Evolutionary conservation across 768 basidiomycete species (phyloP).

Genomic region (Gymnopilus junonius): DNA sequence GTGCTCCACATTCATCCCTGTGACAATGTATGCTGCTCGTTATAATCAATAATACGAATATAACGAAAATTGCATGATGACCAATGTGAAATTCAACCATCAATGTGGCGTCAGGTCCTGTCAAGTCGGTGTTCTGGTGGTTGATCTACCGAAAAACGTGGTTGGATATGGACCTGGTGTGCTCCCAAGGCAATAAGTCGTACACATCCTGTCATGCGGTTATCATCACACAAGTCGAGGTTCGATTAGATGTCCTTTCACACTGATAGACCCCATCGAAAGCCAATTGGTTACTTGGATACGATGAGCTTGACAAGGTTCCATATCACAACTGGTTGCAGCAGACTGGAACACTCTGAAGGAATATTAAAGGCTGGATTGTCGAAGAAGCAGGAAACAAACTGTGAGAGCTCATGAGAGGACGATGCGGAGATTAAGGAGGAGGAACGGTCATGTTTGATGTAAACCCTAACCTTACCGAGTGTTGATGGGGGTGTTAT

Average conservation of each 20-base stretch:
- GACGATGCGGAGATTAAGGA: neutral
- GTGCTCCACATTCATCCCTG: neutral
- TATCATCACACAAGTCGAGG: neutral
- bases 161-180: neutral
- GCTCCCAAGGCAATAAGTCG: neutral
- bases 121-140: neutral
- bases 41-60: neutral
- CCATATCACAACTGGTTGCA: neutral
- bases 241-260: too few relatives aligned
- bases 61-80: neutral
- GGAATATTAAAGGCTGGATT: neutral
- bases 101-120: neutral
- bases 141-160: neutral
- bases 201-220: neutral
- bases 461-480: conserved; percentile 18
- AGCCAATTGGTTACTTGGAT: neutral
- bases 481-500: conserved; percentile 9
- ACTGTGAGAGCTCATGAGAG: neutral
- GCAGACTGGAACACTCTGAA: neutral
- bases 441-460: neutral
- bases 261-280: neutral
- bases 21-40: neutral
- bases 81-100: neutral
- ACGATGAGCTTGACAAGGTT: neutral
- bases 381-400: neutral